phyloP scores from a whole-genome alignment of 345 rosid genomes.

The Bruguiera parviflora region DNA sequence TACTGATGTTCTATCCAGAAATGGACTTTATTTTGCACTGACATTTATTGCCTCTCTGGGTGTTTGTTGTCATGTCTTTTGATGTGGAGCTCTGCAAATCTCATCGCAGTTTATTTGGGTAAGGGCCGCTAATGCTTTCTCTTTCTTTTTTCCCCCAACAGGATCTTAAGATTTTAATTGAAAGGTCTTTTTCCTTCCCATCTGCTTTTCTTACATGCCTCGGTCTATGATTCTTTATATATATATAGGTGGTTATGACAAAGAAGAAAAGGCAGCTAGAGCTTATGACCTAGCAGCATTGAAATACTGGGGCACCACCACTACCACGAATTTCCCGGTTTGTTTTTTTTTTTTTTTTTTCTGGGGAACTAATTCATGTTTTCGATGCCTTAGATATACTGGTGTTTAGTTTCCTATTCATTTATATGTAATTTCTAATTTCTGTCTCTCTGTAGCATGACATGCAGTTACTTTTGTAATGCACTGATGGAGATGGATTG shows the following conservation, averaged over 20 bases:
- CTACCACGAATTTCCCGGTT: conserved; percentile 32
- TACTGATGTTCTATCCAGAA: not conserved
- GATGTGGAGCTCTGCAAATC: conserved; percentile 21
- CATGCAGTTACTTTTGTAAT: conserved; percentile 4
- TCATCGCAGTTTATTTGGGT: conserved; percentile 32
- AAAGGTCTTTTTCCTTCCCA: too few relatives aligned
- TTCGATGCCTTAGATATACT: too few relatives aligned
- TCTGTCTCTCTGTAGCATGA: not conserved
- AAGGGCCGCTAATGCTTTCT: not conserved
- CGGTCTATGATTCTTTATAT: not conserved
- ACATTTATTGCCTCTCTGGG: conserved; percentile 16
- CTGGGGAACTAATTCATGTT: too few relatives aligned
- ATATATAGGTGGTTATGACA: conserved; percentile 27
- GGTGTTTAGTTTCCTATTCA: too few relatives aligned
- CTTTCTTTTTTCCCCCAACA: not conserved
- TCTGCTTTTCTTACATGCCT: not conserved
- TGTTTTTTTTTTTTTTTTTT: not conserved
- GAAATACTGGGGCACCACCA: conserved; percentile 33
- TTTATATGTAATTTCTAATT: too few relatives aligned
- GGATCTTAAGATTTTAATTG: not conserved
- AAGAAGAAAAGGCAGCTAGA: conserved; percentile 35
- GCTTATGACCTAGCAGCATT: conserved; percentile 33
- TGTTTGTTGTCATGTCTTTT: conserved; percentile 10
- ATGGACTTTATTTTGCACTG: conserved; percentile 11
- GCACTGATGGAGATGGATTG: conserved; percentile 3